A percentile compares a stretch with the other conserved stretches of the same genome.
Conservation (phyloP, 805 yeast species). For the Candida endomychidarum region DNA sequence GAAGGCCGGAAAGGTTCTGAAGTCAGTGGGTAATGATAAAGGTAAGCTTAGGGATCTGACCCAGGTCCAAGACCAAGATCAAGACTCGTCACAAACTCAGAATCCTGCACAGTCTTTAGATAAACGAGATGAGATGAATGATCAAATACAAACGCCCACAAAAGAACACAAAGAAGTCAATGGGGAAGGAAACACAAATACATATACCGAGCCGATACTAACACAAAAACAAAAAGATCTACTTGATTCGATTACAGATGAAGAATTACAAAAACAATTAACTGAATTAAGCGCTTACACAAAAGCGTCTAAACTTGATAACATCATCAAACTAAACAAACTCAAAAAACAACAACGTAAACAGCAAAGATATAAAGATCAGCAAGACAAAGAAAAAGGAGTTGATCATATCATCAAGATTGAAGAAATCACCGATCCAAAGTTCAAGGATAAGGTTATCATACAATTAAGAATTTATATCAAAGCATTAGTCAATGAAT, state of each 20-base stretch:
- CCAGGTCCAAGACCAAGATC: too few relatives aligned
- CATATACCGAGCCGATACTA: too few relatives aligned
- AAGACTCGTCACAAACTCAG: too few relatives aligned
- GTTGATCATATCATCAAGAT: slow-evolving; percentile 18
- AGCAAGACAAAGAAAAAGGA: slow-evolving; percentile 26
- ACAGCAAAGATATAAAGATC: slow-evolving; percentile 22
- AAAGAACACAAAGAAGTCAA: too few relatives aligned
- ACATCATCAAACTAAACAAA: slow-evolving; percentile 19
- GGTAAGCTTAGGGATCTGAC: too few relatives aligned
- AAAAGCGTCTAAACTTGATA: slow-evolving; percentile 19
- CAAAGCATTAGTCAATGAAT: slow-evolving; percentile 42
- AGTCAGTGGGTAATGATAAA: not conserved
- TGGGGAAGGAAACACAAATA: not conserved
- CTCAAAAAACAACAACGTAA: slow-evolving; percentile 12
- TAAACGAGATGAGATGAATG: too few relatives aligned
- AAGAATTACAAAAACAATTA: slow-evolving; percentile 23
- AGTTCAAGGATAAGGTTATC: slow-evolving; percentile 26
- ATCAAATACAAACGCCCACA: too few relatives aligned
- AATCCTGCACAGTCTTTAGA: too few relatives aligned
- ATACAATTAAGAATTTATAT: slow-evolving; percentile 50
- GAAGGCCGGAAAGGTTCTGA: too few relatives aligned
- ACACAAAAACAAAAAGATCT: slow-evolving; percentile 8
- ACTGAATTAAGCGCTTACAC: slow-evolving; percentile 18
- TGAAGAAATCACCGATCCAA: slow-evolving; percentile 29
- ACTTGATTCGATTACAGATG: slow-evolving; percentile 22